phyloP scores from a whole-genome alignment of 305 asterid genomes.

The Coffea humblotiana region DNA sequence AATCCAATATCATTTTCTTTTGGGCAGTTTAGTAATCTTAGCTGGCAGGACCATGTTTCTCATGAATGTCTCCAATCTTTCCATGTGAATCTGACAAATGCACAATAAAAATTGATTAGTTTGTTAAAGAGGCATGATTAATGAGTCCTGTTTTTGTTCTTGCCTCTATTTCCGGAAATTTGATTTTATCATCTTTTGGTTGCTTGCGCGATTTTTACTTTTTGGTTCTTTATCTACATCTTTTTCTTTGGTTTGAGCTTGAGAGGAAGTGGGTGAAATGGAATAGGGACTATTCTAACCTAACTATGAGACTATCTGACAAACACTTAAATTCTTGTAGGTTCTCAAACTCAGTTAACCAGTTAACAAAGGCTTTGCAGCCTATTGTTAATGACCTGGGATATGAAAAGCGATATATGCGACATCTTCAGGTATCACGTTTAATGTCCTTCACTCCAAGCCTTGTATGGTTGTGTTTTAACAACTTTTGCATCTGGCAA shows the following conservation, averaged over 20 bases:
- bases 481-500: neutral
- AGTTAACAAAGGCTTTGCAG: neutral
- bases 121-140: too few relatives aligned
- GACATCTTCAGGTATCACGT: slow-evolving; percentile 1
- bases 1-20: neutral
- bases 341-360: neutral
- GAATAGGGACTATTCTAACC: too few relatives aligned
- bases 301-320: neutral
- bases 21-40: neutral
- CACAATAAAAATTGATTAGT: too few relatives aligned
- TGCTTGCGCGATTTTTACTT: neutral
- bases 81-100: too few relatives aligned
- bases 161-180: neutral
- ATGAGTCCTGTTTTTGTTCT: neutral
- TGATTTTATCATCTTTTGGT: neutral
- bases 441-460: neutral
- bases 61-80: too few relatives aligned
- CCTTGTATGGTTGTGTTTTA: neutral
- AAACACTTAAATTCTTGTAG: neutral
- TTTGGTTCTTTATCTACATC: neutral
- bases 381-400: neutral
- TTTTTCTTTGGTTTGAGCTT: neutral
- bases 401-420: neutral
- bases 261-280: too few relatives aligned
- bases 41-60: neutral